Conservation (phyloP, 352 stramenopile species). For the Phytophthora podocarpi region DNA sequence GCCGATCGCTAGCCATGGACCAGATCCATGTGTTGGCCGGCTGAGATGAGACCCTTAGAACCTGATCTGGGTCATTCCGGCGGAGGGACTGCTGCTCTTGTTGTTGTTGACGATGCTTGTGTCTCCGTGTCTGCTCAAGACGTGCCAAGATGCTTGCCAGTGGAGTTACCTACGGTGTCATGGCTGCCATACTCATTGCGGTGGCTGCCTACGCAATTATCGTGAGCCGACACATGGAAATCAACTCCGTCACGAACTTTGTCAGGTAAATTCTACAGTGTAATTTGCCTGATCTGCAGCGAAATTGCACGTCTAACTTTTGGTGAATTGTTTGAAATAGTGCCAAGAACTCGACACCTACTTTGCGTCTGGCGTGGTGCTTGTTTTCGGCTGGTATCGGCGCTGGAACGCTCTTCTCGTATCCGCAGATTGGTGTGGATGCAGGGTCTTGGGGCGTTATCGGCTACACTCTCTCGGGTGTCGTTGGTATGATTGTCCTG, state of each 20-base stretch:
- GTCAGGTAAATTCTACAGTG: slow-evolving; percentile 44
- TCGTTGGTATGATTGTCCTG: slow-evolving; percentile 63
- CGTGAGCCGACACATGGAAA: slow-evolving; percentile 56
- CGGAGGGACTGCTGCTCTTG: slow-evolving; percentile 62
- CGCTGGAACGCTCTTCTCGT: slow-evolving; percentile 79
- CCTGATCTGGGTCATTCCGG: slow-evolving; percentile 70
- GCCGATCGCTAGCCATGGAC: slow-evolving; percentile 51
- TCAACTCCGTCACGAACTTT: slow-evolving; percentile 67
- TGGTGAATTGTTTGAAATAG: slow-evolving; percentile 35
- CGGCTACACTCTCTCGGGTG: slow-evolving; percentile 70
- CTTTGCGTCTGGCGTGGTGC: slow-evolving; percentile 71
- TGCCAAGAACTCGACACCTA: slow-evolving; percentile 68
- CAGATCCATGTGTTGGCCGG: slow-evolving; percentile 49
- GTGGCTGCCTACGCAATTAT: slow-evolving; percentile 71
- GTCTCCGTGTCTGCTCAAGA: slow-evolving; percentile 13
- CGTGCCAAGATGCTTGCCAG: slow-evolving; percentile 48
- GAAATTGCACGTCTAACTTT: neutral
- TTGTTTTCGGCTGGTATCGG: slow-evolving; percentile 82
- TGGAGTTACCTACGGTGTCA: slow-evolving; percentile 56
- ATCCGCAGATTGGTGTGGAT: slow-evolving; percentile 74
- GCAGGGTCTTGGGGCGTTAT: slow-evolving; percentile 79
- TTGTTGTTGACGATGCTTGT: slow-evolving; percentile 38
- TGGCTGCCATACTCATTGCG: slow-evolving; percentile 64
- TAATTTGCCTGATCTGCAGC: neutral
- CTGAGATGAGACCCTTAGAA: slow-evolving; percentile 73